Percentiles rank a stretch among this genome's conserved stretches.
These are phyloP conservation scores for Hygrophoropsis aurantiaca DNA, from an alignment of 768 basidiomycete species.

Conservation along the genomic window DNA sequence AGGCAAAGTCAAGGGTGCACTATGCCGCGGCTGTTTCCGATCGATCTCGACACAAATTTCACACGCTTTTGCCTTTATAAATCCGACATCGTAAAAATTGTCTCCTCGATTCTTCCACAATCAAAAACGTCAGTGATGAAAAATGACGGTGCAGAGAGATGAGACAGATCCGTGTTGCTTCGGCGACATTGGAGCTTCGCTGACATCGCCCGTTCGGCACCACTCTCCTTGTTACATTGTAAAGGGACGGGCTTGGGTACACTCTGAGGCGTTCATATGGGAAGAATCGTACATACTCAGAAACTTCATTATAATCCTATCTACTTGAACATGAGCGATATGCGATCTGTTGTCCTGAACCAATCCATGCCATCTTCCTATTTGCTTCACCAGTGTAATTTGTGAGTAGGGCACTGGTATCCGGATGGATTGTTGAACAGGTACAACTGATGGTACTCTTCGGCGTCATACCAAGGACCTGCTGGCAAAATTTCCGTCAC, in stretches of 20 bases:
- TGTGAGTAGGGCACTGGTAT: slow-evolving; percentile 91
- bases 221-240: slow-evolving; percentile 52
- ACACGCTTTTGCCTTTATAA: slow-evolving; percentile 13
- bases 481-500: slow-evolving; percentile 74
- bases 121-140: slow-evolving; percentile 53
- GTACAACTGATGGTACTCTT: slow-evolving; percentile 84
- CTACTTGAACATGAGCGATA: neutral
- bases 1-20: neutral
- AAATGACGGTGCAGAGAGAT: slow-evolving; percentile 56
- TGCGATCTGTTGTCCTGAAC: neutral
- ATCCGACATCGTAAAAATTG: neutral
- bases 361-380: neutral
- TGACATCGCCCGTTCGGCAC: slow-evolving; percentile 70
- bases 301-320: neutral
- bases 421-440: slow-evolving; percentile 78
- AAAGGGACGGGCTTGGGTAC: slow-evolving; percentile 56
- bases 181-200: slow-evolving; percentile 38
- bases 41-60: too few relatives aligned
- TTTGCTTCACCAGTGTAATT: slow-evolving; percentile 70
- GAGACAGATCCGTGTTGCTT: slow-evolving; percentile 42
- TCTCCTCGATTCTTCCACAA: slow-evolving; percentile 44
- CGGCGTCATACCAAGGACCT: slow-evolving; percentile 79
- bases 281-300: too few relatives aligned
- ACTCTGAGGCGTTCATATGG: slow-evolving; percentile 50
- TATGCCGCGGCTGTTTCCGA: neutral